phyloP scores from a whole-genome alignment of 768 basidiomycete species.

The Suillus spraguei region DNA sequence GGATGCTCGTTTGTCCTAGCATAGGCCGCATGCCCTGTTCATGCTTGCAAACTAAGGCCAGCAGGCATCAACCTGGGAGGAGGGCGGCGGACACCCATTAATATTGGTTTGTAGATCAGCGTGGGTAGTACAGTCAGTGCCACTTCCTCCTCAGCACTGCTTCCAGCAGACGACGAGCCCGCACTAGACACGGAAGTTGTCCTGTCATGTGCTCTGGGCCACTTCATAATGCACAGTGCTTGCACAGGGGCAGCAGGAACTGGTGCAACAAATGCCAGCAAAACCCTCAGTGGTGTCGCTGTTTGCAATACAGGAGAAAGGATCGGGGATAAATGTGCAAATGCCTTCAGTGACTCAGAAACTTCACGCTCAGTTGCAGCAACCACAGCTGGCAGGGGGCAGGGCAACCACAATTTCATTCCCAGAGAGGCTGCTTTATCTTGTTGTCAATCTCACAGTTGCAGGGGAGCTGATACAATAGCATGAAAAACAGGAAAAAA shows the following conservation, averaged over 20 bases:
- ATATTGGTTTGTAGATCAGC: constrained; percentile 18
- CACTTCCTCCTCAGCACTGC: constrained; percentile 7
- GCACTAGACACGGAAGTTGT: constrained; percentile 20
- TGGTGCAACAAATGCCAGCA: constrained; percentile 14
- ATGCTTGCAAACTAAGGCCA: constrained; percentile 3
- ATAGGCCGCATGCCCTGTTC: not conserved
- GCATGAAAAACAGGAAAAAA: not conserved
- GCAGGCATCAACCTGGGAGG: constrained; percentile 20
- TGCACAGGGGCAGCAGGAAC: constrained; percentile 25
- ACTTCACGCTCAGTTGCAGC: not conserved
- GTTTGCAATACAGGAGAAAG: not conserved
- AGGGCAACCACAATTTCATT: constrained; percentile 1
- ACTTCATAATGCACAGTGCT: constrained; percentile 32
- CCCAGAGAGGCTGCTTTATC: constrained; percentile 3
- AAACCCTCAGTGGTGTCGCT: constrained; percentile 6
- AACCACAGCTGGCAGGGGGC: not conserved
- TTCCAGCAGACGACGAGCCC: constrained; percentile 8
- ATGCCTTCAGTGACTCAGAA: not conserved
- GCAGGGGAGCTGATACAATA: not conserved
- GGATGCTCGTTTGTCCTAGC: constrained; percentile 14
- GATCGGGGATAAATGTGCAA: not conserved
- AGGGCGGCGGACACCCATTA: constrained; percentile 32
- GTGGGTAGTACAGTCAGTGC: constrained; percentile 1
- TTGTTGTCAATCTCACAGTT: not conserved
- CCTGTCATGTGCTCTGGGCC: constrained; percentile 26